These are phyloP conservation scores for carrot (Daucus carota) DNA, from an alignment of 129 eudicot species.

Conservation along the genomic window DH1_v3.0 NC_030381.2:50685001-50685500, in stretches of 20 bases:
- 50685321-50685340: slow-evolving; percentile 75
- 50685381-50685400: slow-evolving; percentile 95
- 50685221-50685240: slow-evolving; percentile 46
- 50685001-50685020: background rate
- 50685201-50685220: slow-evolving; percentile 37
- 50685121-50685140: slow-evolving; percentile 92
- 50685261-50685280: background rate
- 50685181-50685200: slow-evolving; percentile 56
- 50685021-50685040: background rate
- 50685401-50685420: slow-evolving; percentile 88
- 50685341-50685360: slow-evolving; percentile 98
- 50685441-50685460: slow-evolving; percentile 31
- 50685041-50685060: background rate
- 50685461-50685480: slow-evolving; percentile 75
- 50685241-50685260: slow-evolving; percentile 31
- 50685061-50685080: too few relatives aligned
- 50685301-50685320: slow-evolving; percentile 28
- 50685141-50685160: slow-evolving; percentile 91
- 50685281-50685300: background rate
- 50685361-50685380: slow-evolving; percentile 79
- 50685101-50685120: slow-evolving; percentile 16
- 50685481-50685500: slow-evolving; percentile 76
- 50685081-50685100: background rate
- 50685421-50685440: slow-evolving; percentile 52
- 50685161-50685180: slow-evolving; percentile 71